Conservation (phyloP, 176 grass and related monocot genomes). For the Saccharum spontaneum region DNA sequence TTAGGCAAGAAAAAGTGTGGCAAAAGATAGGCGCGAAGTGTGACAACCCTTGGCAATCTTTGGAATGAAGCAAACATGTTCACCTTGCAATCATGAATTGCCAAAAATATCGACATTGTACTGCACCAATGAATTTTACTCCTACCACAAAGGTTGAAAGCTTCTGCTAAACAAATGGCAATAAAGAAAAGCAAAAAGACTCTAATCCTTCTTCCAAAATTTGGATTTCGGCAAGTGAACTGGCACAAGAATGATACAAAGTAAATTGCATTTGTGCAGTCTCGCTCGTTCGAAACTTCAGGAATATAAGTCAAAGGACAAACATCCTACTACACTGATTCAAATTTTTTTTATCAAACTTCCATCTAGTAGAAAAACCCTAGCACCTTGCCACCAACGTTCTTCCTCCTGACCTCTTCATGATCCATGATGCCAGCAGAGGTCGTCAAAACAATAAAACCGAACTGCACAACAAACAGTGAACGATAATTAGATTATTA, state of each 20-base stretch:
- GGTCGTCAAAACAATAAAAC: slow-evolving; percentile 25
- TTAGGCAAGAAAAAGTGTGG: background rate
- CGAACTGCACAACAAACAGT: background rate
- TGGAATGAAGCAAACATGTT: background rate
- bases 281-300: background rate
- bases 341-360: background rate
- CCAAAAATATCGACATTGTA: background rate
- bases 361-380: slow-evolving; percentile 15
- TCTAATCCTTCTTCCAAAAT: background rate
- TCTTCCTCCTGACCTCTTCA: slow-evolving; percentile 24
- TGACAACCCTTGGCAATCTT: background rate
- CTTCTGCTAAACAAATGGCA: background rate
- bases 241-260: background rate
- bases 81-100: background rate
- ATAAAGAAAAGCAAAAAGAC: background rate
- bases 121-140: background rate
- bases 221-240: background rate
- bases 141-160: background rate
- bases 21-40: background rate
- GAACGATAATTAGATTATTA: background rate
- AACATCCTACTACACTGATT: background rate
- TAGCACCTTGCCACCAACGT: slow-evolving; percentile 10
- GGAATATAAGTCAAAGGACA: background rate
- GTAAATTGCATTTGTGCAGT: background rate
- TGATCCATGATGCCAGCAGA: slow-evolving; percentile 23